Percentiles rank a stretch among this genome's conserved stretches.
phyloP scores from a whole-genome alignment of 2,329 filamentous ascomycete species.

The Monilinia fructigena region DNA sequence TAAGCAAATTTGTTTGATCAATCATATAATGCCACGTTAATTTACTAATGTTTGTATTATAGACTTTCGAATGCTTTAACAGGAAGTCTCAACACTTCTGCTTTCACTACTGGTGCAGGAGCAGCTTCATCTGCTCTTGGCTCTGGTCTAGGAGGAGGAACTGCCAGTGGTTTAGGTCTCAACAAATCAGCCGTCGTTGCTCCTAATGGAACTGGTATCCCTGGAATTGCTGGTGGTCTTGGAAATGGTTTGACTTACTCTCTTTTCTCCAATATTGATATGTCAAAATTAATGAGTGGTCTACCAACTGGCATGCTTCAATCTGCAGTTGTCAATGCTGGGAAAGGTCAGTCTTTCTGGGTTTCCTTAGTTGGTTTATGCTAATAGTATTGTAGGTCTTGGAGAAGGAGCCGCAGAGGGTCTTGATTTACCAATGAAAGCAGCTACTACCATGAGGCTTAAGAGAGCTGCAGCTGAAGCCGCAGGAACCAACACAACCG shows the following conservation, averaged over 20 bases:
- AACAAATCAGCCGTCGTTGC: constrained; percentile 18
- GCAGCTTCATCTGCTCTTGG: constrained; percentile 10
- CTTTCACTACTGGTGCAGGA: background rate
- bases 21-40: background rate
- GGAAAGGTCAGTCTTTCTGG: constrained; percentile 7
- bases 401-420: constrained; percentile 22
- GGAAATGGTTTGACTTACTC: constrained; percentile 19
- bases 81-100: constrained; percentile 16
- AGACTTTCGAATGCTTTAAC: constrained; percentile 17
- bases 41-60: background rate
- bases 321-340: constrained; percentile 20
- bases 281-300: constrained; percentile 19
- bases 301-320: constrained; percentile 12
- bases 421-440: constrained; percentile 17
- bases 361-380: background rate
- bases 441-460: background rate
- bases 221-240: constrained; percentile 5
- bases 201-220: constrained; percentile 9
- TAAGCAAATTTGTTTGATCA: background rate
- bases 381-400: constrained; percentile 7
- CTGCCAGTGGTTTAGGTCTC: constrained; percentile 16
- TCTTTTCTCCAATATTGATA: constrained; percentile 18
- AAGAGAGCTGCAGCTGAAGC: background rate
- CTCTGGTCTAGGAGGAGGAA: constrained; percentile 19
- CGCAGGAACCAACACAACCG: background rate